Conservation (phyloP, 73 alveolate genomes). For the Stentor roeselii region DNA sequence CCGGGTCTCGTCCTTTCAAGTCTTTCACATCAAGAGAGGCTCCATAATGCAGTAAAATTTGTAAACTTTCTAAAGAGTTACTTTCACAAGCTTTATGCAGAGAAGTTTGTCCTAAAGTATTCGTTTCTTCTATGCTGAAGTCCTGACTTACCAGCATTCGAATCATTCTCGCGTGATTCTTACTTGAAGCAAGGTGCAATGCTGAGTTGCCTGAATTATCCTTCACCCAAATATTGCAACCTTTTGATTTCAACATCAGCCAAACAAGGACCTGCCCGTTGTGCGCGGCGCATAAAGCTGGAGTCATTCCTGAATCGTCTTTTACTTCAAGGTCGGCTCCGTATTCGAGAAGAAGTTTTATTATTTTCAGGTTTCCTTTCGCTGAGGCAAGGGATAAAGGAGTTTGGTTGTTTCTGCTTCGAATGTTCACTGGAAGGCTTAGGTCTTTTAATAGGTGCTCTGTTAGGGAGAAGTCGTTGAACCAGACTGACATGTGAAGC, state of each 20-base stretch:
- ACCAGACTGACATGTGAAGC: background rate
- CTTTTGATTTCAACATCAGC: background rate
- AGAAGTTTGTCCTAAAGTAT: slow-evolving; percentile 8
- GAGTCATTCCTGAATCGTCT: slow-evolving; percentile 16
- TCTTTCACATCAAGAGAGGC: background rate
- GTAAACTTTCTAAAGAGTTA: background rate
- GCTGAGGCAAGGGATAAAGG: slow-evolving; percentile 6
- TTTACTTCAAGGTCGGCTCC: slow-evolving; percentile 28
- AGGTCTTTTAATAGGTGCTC: background rate
- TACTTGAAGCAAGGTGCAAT: slow-evolving; percentile 23
- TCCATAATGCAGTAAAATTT: background rate
- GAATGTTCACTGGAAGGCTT: background rate
- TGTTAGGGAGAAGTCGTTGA: too few relatives aligned
- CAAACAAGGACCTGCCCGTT: background rate
- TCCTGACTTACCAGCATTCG: background rate
- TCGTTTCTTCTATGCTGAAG: background rate
- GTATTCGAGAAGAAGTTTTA: slow-evolving; percentile 4
- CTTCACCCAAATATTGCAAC: slow-evolving; percentile 1
- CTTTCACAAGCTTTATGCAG: slow-evolving; percentile 20
- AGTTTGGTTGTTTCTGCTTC: slow-evolving; percentile 19
- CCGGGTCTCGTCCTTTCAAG: background rate
- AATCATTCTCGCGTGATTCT: background rate
- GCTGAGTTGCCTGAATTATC: background rate
- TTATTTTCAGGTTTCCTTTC: background rate
- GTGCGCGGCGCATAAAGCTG: slow-evolving; percentile 12